Conservation (phyloP, 495 filamentous ascomycete species). For the Neurospora discreta region DNA sequence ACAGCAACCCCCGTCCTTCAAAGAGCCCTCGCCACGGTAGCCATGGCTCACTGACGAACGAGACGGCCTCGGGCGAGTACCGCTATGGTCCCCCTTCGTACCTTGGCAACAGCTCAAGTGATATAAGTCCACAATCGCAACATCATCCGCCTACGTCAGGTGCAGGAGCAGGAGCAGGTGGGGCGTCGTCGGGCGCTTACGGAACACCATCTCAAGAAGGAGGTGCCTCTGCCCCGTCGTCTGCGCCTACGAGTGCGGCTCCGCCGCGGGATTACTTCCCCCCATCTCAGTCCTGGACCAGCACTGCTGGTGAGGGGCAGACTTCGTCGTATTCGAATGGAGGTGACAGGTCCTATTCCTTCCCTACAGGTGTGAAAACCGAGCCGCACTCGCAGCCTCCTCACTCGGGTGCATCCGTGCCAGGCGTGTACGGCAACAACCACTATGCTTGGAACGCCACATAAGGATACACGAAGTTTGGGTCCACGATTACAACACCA, state of each 20-base stretch:
- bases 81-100: slow-evolving; percentile 35
- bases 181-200: slow-evolving; percentile 6
- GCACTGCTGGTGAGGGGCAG: slow-evolving; percentile 29
- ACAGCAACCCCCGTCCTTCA: slow-evolving; percentile 41
- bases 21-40: slow-evolving; percentile 43
- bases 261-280: slow-evolving; percentile 37
- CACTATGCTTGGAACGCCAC: slow-evolving; percentile 19
- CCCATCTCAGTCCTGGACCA: slow-evolving; percentile 32
- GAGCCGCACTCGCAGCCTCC: slow-evolving; percentile 5
- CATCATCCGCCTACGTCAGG: slow-evolving; percentile 12
- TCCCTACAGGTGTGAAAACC: slow-evolving; percentile 14
- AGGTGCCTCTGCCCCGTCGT: slow-evolving; percentile 1
- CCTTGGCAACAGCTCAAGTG: slow-evolving; percentile 15
- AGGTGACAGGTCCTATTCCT: slow-evolving; percentile 30
- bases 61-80: slow-evolving; percentile 35
- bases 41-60: slow-evolving; percentile 36
- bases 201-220: slow-evolving; percentile 8
- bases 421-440: slow-evolving; percentile 6
- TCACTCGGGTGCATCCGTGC: slow-evolving; percentile 4
- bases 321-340: slow-evolving; percentile 24
- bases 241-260: slow-evolving; percentile 12
- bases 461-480: not conserved
- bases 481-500: not conserved
- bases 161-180: slow-evolving; percentile 4
- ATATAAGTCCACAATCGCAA: slow-evolving; percentile 26